Percentiles rank a stretch among this genome's conserved stretches.
phyloP scores from a whole-genome alignment of 2,329 filamentous ascomycete species.

The Talaromyces sp. region DNA sequence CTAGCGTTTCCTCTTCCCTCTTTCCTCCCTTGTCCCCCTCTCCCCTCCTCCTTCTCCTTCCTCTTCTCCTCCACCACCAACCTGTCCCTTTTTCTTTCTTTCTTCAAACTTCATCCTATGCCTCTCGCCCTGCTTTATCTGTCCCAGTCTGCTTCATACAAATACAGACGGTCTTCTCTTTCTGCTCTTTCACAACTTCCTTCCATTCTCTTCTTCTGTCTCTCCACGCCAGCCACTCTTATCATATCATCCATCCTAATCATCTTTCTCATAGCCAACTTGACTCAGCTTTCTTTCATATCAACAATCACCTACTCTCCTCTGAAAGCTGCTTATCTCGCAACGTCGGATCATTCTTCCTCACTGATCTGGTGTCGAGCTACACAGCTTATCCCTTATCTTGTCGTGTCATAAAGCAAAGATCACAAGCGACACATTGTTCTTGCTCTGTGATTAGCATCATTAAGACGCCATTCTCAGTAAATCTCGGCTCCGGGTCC shows the following conservation, averaged over 20 bases:
- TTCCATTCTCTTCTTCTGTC: slow-evolving; percentile 9
- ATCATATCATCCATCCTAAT: neutral
- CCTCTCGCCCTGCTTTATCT: slow-evolving; percentile 5
- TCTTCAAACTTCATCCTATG: slow-evolving; percentile 18
- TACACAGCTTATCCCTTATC: neutral
- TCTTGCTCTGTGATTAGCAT: neutral
- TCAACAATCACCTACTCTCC: neutral
- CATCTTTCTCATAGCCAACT: slow-evolving; percentile 1
- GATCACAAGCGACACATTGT: neutral
- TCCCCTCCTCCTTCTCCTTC: slow-evolving; percentile 9
- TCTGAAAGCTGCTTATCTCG: neutral
- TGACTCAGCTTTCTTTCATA: slow-evolving; percentile 5
- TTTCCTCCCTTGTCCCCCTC: slow-evolving; percentile 3
- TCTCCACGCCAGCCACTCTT: neutral
- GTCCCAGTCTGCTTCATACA: slow-evolving; percentile 18
- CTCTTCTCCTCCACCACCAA: slow-evolving; percentile 7
- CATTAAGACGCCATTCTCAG: neutral
- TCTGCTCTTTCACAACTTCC: slow-evolving; percentile 19
- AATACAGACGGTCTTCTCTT: slow-evolving; percentile 17
- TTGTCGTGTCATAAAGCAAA: neutral
- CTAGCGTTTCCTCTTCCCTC: slow-evolving; percentile 12
- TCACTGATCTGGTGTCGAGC: neutral
- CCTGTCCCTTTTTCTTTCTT: slow-evolving; percentile 16
- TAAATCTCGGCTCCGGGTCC: neutral
- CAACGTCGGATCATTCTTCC: neutral